phyloP scores from a whole-genome alignment of 2,329 filamentous ascomycete species.

The Coniochaeta sp. region DNA sequence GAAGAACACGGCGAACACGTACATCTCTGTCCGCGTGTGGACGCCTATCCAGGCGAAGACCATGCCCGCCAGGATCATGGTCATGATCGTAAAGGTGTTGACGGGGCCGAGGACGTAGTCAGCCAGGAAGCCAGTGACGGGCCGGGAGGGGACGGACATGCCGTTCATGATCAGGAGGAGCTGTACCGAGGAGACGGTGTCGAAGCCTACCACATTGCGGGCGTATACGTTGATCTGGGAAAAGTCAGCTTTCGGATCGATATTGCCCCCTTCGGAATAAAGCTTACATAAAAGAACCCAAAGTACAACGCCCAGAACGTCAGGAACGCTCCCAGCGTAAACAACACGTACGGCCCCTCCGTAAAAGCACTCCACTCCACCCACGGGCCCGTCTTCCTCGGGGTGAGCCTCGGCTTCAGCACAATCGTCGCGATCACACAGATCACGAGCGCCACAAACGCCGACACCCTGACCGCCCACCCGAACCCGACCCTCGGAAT shows the following conservation, averaged over 20 bases:
- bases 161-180: conserved; percentile 55
- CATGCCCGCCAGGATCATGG: conserved; percentile 38
- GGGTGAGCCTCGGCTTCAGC: conserved; percentile 37
- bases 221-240: conserved; percentile 36
- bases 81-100: conserved; percentile 46
- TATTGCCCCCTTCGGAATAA: too few species aligned
- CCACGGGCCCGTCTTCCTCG: conserved; percentile 36
- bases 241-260: too few species aligned
- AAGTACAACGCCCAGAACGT: conserved; percentile 47
- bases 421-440: conserved; percentile 31
- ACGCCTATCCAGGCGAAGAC: conserved; percentile 51
- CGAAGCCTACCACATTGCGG: conserved; percentile 35
- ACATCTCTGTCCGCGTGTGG: conserved; percentile 12
- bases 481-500: conserved; percentile 57
- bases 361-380: conserved; percentile 44
- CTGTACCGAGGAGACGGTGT: conserved; percentile 44
- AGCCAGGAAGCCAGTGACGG: conserved; percentile 47
- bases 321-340: conserved; percentile 29
- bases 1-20: conserved; percentile 33
- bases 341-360: conserved; percentile 36
- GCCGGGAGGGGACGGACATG: conserved; percentile 47
- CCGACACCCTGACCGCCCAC: conserved; percentile 57
- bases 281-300: conserved; percentile 39
- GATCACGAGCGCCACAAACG: conserved; percentile 49
- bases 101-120: conserved; percentile 46